Evolutionary conservation across 75 land plant genomes (phyloP).

Genomic region (Pinus taeda): DNA sequence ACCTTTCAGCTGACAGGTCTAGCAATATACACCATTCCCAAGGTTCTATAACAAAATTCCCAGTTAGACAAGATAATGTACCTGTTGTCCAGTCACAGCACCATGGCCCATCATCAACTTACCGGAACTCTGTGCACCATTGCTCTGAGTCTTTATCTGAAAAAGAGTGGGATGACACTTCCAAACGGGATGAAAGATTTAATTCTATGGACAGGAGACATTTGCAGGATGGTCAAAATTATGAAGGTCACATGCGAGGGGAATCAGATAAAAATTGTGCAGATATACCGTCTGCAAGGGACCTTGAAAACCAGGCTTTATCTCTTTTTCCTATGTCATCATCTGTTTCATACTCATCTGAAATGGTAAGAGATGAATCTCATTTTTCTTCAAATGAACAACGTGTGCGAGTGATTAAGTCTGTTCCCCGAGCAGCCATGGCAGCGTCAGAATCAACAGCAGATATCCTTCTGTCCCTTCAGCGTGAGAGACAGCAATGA

Average conservation of each 20-base stretch:
- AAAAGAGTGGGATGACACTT: neutral
- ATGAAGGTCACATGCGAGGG: neutral
- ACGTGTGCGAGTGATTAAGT: slow-evolving; percentile 27
- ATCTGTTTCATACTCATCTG: neutral
- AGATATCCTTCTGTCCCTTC: slow-evolving; percentile 29
- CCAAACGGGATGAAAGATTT: neutral
- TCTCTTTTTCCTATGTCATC: slow-evolving; percentile 10
- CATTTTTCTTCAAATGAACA: neutral
- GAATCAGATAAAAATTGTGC: neutral
- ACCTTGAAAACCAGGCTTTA: slow-evolving; percentile 7
- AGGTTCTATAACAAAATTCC: neutral
- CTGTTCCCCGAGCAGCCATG: slow-evolving; percentile 28
- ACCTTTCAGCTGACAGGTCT: slow-evolving; percentile 1
- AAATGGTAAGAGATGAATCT: slow-evolving; percentile 3
- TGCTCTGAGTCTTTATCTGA: neutral
- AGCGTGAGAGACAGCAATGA: slow-evolving; percentile 22
- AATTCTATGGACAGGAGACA: neutral
- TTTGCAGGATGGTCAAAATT: neutral
- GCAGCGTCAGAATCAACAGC: slow-evolving; percentile 36
- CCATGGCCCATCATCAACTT: neutral
- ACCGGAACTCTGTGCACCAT: neutral
- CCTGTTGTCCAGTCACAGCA: neutral
- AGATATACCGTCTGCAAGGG: neutral
- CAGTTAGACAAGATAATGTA: slow-evolving; percentile 5
- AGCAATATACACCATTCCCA: neutral